Evolutionary conservation across 352 stramenopile species (phyloP), one percentile per base, ranked within the genome.

Genomic region (Phytophthora sojae): DNA sequence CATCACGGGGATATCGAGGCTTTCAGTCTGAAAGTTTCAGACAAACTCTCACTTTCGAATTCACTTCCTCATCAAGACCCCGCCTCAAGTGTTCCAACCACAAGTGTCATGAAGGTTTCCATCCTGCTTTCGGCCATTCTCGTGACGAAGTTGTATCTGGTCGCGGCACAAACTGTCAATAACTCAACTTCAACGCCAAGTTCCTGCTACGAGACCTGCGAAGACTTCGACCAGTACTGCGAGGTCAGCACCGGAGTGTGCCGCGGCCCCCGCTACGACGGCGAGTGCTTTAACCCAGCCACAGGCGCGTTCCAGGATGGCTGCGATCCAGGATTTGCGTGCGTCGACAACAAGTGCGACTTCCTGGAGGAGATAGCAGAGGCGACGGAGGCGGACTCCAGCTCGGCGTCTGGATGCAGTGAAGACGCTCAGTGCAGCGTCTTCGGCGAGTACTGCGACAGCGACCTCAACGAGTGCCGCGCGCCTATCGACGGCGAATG

Each of bases 221-320:
- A 74, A 11, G 35, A 12, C 4, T 29, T 63, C 17, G 69, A 71
- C 49, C 63, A 80, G 57, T 78, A 74, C 66, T 83, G 76, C 55
- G 73, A 77, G 7, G 26, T 30, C 52, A 62, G 30, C 35, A 67
- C 57, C 29, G 57, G 65, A 8, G 39, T 49, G 26, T 67, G 57
- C 12, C 65, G 65, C 4, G 65, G 58, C 4, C 58, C 65, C 25
- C 60, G 19, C 21, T 73, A 64, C 44, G 58, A 57, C 25, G 58
- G 58, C 14, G 51, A 72, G 30, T 72, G 57, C 25, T 72, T 57
- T 44, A 67, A 62, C 44, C 61, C 66, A 9, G 52, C 65, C 4
- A 78, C 44, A 25, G 52, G 66, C 7, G 49, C 30, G 21, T 71
- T 52, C 35, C 56, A 71, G 25, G 56, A 66, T 29, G 61, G 57